Conservation (phyloP, 345 rosid species). For the Turnera subulata region DNA sequence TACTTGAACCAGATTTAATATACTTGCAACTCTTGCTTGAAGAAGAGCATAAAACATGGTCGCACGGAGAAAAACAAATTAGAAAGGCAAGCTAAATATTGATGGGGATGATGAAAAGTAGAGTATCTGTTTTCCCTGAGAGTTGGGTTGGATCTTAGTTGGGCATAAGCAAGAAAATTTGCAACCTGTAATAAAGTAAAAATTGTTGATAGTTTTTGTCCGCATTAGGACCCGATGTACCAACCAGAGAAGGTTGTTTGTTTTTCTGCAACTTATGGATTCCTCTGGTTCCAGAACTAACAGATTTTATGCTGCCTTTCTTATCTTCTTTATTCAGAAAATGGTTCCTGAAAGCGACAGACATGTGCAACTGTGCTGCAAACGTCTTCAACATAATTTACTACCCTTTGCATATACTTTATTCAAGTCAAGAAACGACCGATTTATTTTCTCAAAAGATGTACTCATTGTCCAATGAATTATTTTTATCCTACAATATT, state of each 20-base stretch:
- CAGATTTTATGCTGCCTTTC: background rate
- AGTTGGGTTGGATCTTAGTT: too few relatives aligned
- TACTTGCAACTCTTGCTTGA: too few relatives aligned
- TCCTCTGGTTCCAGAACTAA: conserved; percentile 1
- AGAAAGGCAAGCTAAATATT: too few relatives aligned
- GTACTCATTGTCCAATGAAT: too few relatives aligned
- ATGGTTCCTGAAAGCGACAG: conserved; percentile 33
- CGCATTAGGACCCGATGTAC: conserved; percentile 6
- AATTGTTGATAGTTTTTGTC: conserved; percentile 14
- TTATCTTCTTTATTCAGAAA: conserved; percentile 7
- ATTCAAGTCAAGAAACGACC: background rate
- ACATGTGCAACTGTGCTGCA: conserved; percentile 34
- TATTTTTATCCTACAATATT: too few relatives aligned
- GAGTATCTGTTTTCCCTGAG: too few relatives aligned
- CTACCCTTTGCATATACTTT: background rate
- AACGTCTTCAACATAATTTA: background rate
- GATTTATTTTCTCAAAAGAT: too few relatives aligned
- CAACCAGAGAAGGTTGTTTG: conserved; percentile 21
- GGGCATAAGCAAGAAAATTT: background rate
- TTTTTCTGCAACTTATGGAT: conserved; percentile 1
- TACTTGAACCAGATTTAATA: too few relatives aligned
- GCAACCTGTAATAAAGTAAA: background rate
- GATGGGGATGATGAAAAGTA: too few relatives aligned
- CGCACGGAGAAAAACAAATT: too few relatives aligned
- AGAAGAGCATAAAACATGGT: too few relatives aligned